phyloP scores from a whole-genome alignment of 108 stramenopile genomes.

The Mediolabrus comicus region DNA sequence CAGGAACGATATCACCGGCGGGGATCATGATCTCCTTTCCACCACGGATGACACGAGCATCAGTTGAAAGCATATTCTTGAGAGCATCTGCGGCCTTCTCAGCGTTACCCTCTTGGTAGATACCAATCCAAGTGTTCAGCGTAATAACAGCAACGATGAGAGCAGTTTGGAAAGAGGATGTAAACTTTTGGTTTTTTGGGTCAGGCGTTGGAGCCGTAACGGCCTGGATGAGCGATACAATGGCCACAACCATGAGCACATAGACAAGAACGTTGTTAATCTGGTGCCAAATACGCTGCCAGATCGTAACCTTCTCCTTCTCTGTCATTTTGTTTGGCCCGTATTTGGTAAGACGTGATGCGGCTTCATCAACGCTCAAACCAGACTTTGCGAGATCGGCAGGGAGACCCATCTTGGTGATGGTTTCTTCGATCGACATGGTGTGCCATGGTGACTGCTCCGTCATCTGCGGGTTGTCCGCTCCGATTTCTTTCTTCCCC shows the following conservation, averaged over 20 bases:
- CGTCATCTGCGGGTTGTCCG: constrained; percentile 24
- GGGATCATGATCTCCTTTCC: constrained; percentile 69
- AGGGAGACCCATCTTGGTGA: constrained; percentile 39
- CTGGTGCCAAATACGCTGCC: constrained; percentile 74
- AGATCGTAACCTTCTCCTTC: constrained; percentile 60
- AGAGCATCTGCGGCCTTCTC: constrained; percentile 79
- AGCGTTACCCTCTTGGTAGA: constrained; percentile 81
- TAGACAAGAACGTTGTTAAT: constrained; percentile 76
- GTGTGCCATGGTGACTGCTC: constrained; percentile 63
- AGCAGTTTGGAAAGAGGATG: constrained; percentile 65
- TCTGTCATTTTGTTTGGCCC: constrained; percentile 71
- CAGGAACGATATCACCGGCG: constrained; percentile 69
- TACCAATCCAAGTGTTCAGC: constrained; percentile 80
- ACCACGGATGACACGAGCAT: constrained; percentile 67
- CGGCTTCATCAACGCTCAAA: constrained; percentile 60
- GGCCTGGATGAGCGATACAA: constrained; percentile 60
- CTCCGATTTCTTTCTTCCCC: constrained; percentile 3
- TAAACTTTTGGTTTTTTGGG: constrained; percentile 20
- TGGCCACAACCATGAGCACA: constrained; percentile 70
- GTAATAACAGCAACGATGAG: constrained; percentile 67
- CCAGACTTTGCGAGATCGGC: constrained; percentile 49
- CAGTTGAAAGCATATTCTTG: constrained; percentile 80
- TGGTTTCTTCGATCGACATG: constrained; percentile 50
- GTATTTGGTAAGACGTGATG: constrained; percentile 53
- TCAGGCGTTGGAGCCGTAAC: constrained; percentile 37